Conservation (phyloP, 305 asterid species). For the Ilex paraguariensis region DNA sequence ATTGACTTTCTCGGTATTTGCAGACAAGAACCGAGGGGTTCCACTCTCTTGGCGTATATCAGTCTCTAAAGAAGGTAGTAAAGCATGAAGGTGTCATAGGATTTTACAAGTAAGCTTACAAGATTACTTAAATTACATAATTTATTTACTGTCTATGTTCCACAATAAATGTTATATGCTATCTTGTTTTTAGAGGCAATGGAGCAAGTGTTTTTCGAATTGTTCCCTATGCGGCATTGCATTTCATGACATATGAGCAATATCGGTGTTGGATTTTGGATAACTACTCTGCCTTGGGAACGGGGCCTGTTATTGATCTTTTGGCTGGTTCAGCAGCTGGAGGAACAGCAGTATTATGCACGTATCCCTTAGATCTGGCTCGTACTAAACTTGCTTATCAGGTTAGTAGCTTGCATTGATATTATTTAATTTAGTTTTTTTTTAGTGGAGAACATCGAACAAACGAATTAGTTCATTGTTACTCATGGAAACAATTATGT, state of each 20-base stretch:
- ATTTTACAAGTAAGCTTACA: slow-evolving; percentile 69
- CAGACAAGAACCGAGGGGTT: slow-evolving; percentile 90
- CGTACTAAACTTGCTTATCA: slow-evolving; percentile 98
- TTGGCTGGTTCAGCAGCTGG: slow-evolving; percentile 98
- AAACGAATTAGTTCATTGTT: too few relatives aligned
- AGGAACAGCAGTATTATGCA: slow-evolving; percentile 96
- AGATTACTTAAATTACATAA: background rate
- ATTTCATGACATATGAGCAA: slow-evolving; percentile 92
- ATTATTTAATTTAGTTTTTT: background rate
- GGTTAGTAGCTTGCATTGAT: slow-evolving; percentile 30
- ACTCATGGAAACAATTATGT: too few relatives aligned
- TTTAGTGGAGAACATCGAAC: too few relatives aligned
- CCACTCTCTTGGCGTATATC: slow-evolving; percentile 74
- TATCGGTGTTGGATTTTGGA: slow-evolving; percentile 75
- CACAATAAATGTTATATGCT: slow-evolving; percentile 4
- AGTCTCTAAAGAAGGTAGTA: slow-evolving; percentile 76
- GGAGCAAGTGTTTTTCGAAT: slow-evolving; percentile 98
- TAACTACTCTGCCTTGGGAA: slow-evolving; percentile 66
- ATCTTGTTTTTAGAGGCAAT: slow-evolving; percentile 54
- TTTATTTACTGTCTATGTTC: background rate
- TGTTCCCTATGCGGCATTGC: slow-evolving; percentile 93
- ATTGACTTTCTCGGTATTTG: slow-evolving; percentile 14
- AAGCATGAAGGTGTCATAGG: slow-evolving; percentile 84
- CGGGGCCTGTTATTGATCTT: slow-evolving; percentile 93
- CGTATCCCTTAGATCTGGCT: slow-evolving; percentile 95